Conservation (phyloP, 306 rosid species). For the Argentina anserina region DNA sequence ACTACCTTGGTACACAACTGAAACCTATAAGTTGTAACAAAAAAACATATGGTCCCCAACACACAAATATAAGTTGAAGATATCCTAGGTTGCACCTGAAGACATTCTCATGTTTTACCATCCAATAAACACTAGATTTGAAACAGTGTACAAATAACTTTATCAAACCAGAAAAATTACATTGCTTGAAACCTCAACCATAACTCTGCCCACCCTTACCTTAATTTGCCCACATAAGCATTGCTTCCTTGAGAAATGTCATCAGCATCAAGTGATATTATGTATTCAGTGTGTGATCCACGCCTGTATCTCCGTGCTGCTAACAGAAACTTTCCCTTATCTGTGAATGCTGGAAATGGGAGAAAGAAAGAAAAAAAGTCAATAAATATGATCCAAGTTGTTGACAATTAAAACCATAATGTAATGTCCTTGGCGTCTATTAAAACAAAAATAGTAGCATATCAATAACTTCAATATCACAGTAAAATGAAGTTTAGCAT, state of each 20-base stretch:
- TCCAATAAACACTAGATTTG: not conserved
- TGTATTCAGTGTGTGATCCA: slow-evolving; percentile 85
- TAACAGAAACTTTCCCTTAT: slow-evolving; percentile 87
- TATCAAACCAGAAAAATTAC: slow-evolving; percentile 1
- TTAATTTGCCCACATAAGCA: slow-evolving; percentile 91
- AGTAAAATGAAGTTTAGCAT: not conserved
- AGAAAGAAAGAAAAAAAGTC: slow-evolving; percentile 14
- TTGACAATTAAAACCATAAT: slow-evolving; percentile 1
- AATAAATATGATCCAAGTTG: slow-evolving; percentile 8
- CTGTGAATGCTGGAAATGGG: slow-evolving; percentile 68
- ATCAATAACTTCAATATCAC: not conserved
- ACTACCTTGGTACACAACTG: not conserved
- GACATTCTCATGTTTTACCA: not conserved
- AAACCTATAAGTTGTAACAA: not conserved
- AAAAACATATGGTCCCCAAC: not conserved
- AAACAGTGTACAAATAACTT: not conserved
- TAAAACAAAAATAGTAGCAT: not conserved
- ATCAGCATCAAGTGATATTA: slow-evolving; percentile 84
- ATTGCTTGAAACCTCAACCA: not conserved
- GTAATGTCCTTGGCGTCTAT: not conserved
- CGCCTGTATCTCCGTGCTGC: slow-evolving; percentile 90
- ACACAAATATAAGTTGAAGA: not conserved
- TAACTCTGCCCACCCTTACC: slow-evolving; percentile 39
- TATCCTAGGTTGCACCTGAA: not conserved
- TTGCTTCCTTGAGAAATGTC: slow-evolving; percentile 95